Base-by-base conservation (phyloP, 352 stramenopile species). In the Phytophthora multivora region DNA sequence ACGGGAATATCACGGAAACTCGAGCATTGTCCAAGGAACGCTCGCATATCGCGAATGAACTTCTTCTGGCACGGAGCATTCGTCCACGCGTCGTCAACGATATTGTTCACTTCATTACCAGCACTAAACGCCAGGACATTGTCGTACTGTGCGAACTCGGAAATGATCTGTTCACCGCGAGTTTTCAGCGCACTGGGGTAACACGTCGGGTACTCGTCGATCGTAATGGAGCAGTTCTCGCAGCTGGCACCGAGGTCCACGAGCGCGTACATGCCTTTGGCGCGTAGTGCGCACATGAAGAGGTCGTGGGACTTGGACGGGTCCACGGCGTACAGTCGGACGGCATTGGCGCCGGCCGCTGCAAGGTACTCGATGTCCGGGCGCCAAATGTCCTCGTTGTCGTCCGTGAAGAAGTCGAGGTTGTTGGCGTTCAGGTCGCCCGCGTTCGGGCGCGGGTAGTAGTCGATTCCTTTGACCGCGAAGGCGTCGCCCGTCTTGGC, bases 41-140 rank as follows among this genome's bases (percentile, higher is more conserved):
- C 59, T 12, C 88, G 57, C 86, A 96, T 96, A 50, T 97, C 90
- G 0, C 78, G 65, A 43, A 96, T 66, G 47, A 96, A 95, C 56
- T 95, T 95, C 69, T 97, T 97, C 42, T 94, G 82, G 63, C 90
- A 96, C 1, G 89, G 82, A 4, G 83, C 86, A 53, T 95, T 96
- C 19, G 62, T 76, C 15, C 35, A 63, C 1, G 66, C 51, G 5
- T 75, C 56, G 0, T 66, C 50, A 2, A 85, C 75, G 42, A 79
- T 71, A 48, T 93, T 69, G 50, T 95, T 96, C 13, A 91, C 69
- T 71, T 97, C 90, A 64, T 97, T 96, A 12, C 88, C 88, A 1
- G 68, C 85, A 51, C 83, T 91, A 63, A 94, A 92, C 0, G 63
- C 84, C 41, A 97, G 30, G 0, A 89, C 68, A 58, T 97, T 97